Evolutionary conservation across 2,329 filamentous ascomycete genomes (phyloP).

Genomic region (Spiromastix sp.): DNA sequence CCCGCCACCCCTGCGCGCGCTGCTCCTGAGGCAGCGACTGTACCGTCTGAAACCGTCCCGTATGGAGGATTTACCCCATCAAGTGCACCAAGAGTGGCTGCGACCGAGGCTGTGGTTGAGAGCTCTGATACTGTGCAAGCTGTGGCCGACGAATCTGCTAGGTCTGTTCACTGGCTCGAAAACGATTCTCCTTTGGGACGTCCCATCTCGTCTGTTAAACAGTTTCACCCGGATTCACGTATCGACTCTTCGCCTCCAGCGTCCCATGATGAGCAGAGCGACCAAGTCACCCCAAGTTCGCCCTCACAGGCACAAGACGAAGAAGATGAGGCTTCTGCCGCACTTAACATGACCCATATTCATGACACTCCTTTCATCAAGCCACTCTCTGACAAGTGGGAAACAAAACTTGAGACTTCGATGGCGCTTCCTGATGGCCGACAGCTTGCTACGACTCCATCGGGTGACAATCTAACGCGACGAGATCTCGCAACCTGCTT

Average conservation of each 20-base stretch:
- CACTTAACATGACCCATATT: too few relatives aligned
- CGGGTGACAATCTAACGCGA: slow-evolving; percentile 27
- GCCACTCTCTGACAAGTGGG: slow-evolving; percentile 27
- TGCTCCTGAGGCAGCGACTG: too few relatives aligned
- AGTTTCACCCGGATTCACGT: slow-evolving; percentile 9
- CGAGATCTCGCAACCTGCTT: slow-evolving; percentile 28
- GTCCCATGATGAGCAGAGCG: slow-evolving; percentile 3
- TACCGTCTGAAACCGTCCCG: neutral
- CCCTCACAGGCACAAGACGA: neutral
- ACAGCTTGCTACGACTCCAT: slow-evolving; percentile 22
- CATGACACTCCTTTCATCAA: slow-evolving; percentile 24
- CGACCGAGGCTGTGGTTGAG: too few relatives aligned
- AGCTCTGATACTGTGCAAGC: too few relatives aligned
- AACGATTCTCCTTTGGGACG: slow-evolving; percentile 8
- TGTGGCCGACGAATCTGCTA: too few relatives aligned
- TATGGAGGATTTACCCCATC: neutral
- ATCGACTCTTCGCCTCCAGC: slow-evolving; percentile 1
- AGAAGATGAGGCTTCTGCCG: neutral
- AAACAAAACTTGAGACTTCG: slow-evolving; percentile 21
- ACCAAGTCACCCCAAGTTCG: too few relatives aligned
- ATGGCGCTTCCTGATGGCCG: slow-evolving; percentile 17
- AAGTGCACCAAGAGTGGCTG: too few relatives aligned
- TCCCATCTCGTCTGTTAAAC: slow-evolving; percentile 9
- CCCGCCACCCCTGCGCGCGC: too few relatives aligned
- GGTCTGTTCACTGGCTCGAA: slow-evolving; percentile 6